Percentiles rank a stretch among this genome's conserved stretches.
Evolutionary conservation across 495 filamentous ascomycete genomes (phyloP).

Genomic region (Glarea lozoyensis): DNA sequence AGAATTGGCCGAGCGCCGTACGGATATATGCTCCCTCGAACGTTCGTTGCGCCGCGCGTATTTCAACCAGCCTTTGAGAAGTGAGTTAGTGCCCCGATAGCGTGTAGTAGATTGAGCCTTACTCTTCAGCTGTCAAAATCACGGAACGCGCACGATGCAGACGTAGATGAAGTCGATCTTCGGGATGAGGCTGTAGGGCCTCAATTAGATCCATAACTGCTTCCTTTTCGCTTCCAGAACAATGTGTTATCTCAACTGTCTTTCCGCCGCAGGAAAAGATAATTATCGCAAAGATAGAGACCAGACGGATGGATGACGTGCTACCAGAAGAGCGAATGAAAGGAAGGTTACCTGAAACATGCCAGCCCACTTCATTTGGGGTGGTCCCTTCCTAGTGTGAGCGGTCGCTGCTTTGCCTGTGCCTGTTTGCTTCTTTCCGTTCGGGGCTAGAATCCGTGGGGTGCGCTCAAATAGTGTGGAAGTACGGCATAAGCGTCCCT

Average conservation of each 20-base stretch:
- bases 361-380: constrained; percentile 4
- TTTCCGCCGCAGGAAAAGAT: not conserved
- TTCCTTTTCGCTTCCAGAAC: too few species aligned
- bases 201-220: constrained; percentile 9
- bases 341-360: constrained; percentile 16
- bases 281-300: not conserved
- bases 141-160: constrained; percentile 80
- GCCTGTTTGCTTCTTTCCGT: constrained; percentile 5
- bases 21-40: constrained; percentile 97
- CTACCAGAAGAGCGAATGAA: not conserved
- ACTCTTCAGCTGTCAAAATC: constrained; percentile 69
- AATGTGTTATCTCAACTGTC: too few species aligned
- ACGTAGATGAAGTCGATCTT: constrained; percentile 52
- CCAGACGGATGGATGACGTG: constrained; percentile 1
- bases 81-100: constrained; percentile 5
- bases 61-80: constrained; percentile 61
- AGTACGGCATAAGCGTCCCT: too few species aligned
- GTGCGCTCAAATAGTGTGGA: too few species aligned
- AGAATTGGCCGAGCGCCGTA: constrained; percentile 88
- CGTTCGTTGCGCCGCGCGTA: constrained; percentile 88
- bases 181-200: constrained; percentile 35
- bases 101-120: constrained; percentile 19
- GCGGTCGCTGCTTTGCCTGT: not conserved
- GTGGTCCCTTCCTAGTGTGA: not conserved
- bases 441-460: not conserved